A percentile compares a stretch with the other conserved stretches of the same genome.
phyloP scores from a whole-genome alignment of 331 rosid genomes.

The Rhamnella rubrinervis region DNA sequence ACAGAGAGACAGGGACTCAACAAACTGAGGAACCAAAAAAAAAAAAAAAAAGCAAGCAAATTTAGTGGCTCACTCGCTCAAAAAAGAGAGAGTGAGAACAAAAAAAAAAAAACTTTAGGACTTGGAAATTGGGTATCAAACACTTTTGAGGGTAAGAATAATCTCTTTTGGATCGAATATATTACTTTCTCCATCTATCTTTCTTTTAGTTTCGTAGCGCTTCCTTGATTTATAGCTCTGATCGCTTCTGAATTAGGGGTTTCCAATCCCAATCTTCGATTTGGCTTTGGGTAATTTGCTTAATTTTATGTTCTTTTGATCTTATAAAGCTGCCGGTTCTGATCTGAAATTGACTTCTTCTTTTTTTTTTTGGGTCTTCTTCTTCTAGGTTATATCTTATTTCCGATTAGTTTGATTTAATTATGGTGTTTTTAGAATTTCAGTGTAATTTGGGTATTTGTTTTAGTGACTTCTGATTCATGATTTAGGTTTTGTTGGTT shows the following conservation, averaged over 20 bases:
- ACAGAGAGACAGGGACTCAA: too few species aligned
- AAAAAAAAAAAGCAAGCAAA: neutral
- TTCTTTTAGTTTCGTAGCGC: slow-evolving; percentile 17
- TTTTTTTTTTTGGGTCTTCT: neutral
- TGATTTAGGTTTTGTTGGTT: neutral
- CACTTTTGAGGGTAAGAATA: slow-evolving; percentile 42
- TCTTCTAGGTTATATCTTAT: neutral
- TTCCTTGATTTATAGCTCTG: slow-evolving; percentile 18
- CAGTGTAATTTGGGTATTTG: neutral
- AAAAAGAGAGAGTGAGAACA: neutral
- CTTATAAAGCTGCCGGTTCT: slow-evolving; percentile 12
- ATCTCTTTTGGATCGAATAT: slow-evolving; percentile 38
- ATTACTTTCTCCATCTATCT: slow-evolving; percentile 33
- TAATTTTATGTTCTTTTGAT: neutral
- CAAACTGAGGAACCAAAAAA: neutral
- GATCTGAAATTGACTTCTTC: slow-evolving; percentile 19
- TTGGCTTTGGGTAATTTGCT: slow-evolving; percentile 10
- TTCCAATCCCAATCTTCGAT: slow-evolving; percentile 7
- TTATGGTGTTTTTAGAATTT: neutral
- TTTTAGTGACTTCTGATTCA: neutral
- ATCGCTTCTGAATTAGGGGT: slow-evolving; percentile 3
- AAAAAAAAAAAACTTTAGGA: slow-evolving; percentile 2
- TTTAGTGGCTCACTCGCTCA: neutral
- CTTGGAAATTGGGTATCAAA: slow-evolving; percentile 33
- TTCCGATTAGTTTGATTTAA: neutral